A percentile compares a stretch with the other conserved stretches of the same genome.
Evolutionary conservation across 2,329 filamentous ascomycete genomes (phyloP).

Genomic region (Byssothecium circinans): DNA sequence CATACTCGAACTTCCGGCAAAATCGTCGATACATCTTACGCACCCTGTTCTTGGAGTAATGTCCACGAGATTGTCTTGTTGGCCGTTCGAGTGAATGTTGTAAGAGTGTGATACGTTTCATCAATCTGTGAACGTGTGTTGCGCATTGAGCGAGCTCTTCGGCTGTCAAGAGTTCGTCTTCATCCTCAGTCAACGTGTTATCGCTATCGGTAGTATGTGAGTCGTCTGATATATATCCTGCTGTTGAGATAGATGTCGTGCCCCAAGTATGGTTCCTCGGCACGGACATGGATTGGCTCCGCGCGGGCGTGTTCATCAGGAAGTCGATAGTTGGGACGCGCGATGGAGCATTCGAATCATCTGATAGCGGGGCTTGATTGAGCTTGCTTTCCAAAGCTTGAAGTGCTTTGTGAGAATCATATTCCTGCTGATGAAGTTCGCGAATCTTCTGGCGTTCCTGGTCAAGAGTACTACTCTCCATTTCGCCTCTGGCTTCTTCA

Average conservation of each 20-base stretch:
- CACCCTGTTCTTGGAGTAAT: constrained; percentile 14
- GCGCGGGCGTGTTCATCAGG: constrained; percentile 9
- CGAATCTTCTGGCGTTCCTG: constrained; percentile 30
- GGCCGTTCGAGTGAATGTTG: constrained; percentile 15
- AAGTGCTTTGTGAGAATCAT: constrained; percentile 25
- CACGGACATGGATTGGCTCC: constrained; percentile 1
- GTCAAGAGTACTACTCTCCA: constrained; percentile 18
- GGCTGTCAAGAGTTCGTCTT: constrained; percentile 17
- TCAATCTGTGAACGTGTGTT: constrained; percentile 23
- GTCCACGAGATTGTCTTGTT: neutral
- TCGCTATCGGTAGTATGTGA: constrained; percentile 26
- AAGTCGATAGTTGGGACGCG: constrained; percentile 19
- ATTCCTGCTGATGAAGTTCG: constrained; percentile 27
- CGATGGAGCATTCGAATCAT: constrained; percentile 15
- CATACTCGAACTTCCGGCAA: constrained; percentile 24
- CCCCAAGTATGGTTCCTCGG: neutral
- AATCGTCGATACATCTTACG: constrained; percentile 29
- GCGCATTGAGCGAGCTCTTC: constrained; percentile 27
- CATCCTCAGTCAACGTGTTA: constrained; percentile 18
- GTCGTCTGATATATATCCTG: constrained; percentile 3
- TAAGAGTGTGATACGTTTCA: constrained; percentile 20
- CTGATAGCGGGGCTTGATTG: constrained; percentile 14
- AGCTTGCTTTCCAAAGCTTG: constrained; percentile 25
- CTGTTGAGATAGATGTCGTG: no score
- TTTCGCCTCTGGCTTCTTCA: constrained; percentile 21